Evolutionary conservation across 305 asterid species (phyloP), one percentile per base, ranked within the genome.

Genomic region (Fraxinus albicans): DNA sequence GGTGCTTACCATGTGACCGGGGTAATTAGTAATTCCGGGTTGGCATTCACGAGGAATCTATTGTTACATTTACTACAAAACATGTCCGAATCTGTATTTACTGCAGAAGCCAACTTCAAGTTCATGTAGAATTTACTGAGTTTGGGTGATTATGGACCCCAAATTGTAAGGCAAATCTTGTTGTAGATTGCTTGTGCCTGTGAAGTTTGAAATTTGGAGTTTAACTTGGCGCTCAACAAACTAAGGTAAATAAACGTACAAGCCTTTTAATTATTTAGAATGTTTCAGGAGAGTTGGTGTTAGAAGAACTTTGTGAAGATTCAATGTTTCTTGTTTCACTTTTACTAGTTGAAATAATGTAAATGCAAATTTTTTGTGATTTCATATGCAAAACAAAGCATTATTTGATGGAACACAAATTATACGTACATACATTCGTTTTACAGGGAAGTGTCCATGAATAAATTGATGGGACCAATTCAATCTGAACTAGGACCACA

Each of bases 281-380:
- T 7, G 8, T 60, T 80, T 77, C 25, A 33, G 53, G 15, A 1
- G 80, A 73, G 84, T 76, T 83, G 81, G 81, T 58, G 84, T 76
- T 79, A 7, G 84, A 73, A 83, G 81, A 87, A 78, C 93, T 31
- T 83, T 90, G 95, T 90, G 94, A 92, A 79, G 19, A 17, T 83
- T 47, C 58, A 25, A 77, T 80, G 67, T 75, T 19, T 36, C 8
- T 36, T 36, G 40, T 5, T 36, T 36, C 40, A 6, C 40, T 36
- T 36, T 36, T 36, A 7, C 9, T 36, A 36, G 42, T 36, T 36
- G 8, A 36, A 36, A 36, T 35, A 0, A 3, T 33, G 35, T 33
- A 33, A 33, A 33, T 33, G 35, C 35, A 33, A 33, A 0, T 33
- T 33, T 33, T 3, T 38, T 10, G 12, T 10, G 53, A 44, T 44